Evolutionary conservation across 2,329 filamentous ascomycete genomes (phyloP).

Genomic region (Aspergillus hiratsukae): DNA sequence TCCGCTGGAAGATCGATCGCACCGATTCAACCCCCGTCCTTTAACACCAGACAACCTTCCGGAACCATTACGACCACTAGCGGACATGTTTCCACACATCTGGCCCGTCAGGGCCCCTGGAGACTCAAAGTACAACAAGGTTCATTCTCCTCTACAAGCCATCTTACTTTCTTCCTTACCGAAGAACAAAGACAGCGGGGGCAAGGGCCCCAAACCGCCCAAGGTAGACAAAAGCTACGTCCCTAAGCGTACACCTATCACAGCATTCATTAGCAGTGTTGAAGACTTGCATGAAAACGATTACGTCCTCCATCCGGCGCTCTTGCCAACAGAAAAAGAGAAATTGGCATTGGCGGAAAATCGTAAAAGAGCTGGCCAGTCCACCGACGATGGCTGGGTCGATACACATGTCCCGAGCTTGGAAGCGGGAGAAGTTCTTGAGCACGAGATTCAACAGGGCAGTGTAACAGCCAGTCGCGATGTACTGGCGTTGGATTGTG

Average conservation of each 20-base stretch:
- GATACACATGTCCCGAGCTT: slow-evolving; percentile 66
- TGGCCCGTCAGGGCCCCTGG: slow-evolving; percentile 89
- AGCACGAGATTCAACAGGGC: slow-evolving; percentile 69
- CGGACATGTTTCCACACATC: slow-evolving; percentile 77
- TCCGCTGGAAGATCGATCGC: slow-evolving; percentile 28
- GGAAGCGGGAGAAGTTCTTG: slow-evolving; percentile 64
- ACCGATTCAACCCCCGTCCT: slow-evolving; percentile 30
- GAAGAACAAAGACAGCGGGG: slow-evolving; percentile 64
- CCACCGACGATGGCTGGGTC: slow-evolving; percentile 67
- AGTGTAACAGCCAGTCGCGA: slow-evolving; percentile 78
- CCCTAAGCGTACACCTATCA: slow-evolving; percentile 75
- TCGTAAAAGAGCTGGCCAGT: slow-evolving; percentile 49
- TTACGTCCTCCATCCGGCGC: slow-evolving; percentile 76
- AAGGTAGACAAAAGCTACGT: slow-evolving; percentile 63
- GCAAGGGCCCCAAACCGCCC: slow-evolving; percentile 55
- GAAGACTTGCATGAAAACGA: slow-evolving; percentile 78
- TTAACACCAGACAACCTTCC: slow-evolving; percentile 36
- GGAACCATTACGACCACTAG: slow-evolving; percentile 59
- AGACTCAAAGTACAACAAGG: slow-evolving; percentile 71
- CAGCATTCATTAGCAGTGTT: slow-evolving; percentile 66
- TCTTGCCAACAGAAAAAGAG: slow-evolving; percentile 56
- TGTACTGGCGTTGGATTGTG: slow-evolving; percentile 82
- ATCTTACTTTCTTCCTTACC: slow-evolving; percentile 73
- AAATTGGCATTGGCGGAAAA: slow-evolving; percentile 50
- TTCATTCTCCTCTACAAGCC: slow-evolving; percentile 82